Percentiles rank a stretch among this genome's conserved stretches.
phyloP scores from a whole-genome alignment of 176 grass and related monocot genomes.

The Aechmea fasciata region DNA sequence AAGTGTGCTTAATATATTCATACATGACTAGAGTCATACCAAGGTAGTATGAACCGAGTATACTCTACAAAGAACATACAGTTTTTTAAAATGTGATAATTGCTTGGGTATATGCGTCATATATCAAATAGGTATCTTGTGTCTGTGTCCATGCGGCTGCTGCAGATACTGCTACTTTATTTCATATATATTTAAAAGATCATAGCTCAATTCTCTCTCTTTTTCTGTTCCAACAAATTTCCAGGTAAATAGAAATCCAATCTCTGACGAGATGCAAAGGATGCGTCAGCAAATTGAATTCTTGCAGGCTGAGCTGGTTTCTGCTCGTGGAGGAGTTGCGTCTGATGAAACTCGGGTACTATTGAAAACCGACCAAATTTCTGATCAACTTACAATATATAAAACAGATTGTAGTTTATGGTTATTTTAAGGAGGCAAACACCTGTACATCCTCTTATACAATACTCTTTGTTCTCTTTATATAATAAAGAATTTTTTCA shows the following conservation, averaged over 20 bases:
- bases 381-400: neutral
- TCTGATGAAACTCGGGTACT: conserved; percentile 80
- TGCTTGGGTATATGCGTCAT: too few relatives aligned
- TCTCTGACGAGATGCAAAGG: conserved; percentile 98
- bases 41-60: too few relatives aligned
- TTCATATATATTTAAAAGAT: too few relatives aligned
- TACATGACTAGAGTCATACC: too few relatives aligned
- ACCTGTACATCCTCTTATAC: neutral
- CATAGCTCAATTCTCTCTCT: too few relatives aligned
- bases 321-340: conserved; percentile 49
- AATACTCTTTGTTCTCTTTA: neutral
- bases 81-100: neutral
- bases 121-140: too few relatives aligned
- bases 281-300: conserved; percentile 92
- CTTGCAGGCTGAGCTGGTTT: conserved; percentile 83
- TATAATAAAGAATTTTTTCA: neutral
- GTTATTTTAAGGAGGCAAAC: neutral
- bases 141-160: too few relatives aligned
- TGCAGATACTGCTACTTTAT: too few relatives aligned
- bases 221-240: conserved; percentile 7
- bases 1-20: too few relatives aligned
- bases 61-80: neutral
- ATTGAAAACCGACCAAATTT: neutral
- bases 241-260: conserved; percentile 97
- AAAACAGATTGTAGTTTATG: neutral